Base-by-base conservation (phyloP, 495 filamentous ascomycete genomes). In the Tuber brumale region DNA sequence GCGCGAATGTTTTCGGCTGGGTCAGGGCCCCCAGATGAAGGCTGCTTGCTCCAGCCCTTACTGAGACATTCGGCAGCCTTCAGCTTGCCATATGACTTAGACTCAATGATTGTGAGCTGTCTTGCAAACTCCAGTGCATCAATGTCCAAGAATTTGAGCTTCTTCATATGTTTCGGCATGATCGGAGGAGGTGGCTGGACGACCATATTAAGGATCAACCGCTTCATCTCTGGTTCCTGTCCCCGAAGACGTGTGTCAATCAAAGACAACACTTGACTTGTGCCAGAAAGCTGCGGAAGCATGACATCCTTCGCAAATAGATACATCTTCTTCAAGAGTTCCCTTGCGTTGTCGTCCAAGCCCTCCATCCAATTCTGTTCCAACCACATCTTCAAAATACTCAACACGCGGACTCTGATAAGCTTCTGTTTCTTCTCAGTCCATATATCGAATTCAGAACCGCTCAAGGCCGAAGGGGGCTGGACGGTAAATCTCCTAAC, bases 361-460 rank as follows among this genome's bases (percentile, higher is more conserved):
- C 92, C 90, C 83, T 99, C 95, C 95, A 98, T 97, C 95, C 95
- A 99, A 84, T 94, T 97, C 76, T 90, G 93, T 81, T 98, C 95
- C 80, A 99, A 94, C 95, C 95, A 99, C 83, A 89, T 97, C 87
- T 97, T 98, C 77, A 98, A 85, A 74, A 97, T 97, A 83, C 97
- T 98, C 80, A 99, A 94, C 14, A 99, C 93, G 69, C 95, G 89
- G 87, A 99, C 94, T 66, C 96, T 89, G 77, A 98, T 97, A 8
- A 92, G 91, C 81, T 94, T 97, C 84, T 97, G 96, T 85, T 99
- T 99, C 81, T 91, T 89, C 82, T 97, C 94, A 35, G 91, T 88
- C 95, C 95, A 99, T 78, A 89, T 86, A 72, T 95, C 93, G 83
- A 92, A 93, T 78, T 98, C 93, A 69, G 88, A 84, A 70, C 88